A percentile compares a stretch with the other conserved stretches of the same genome.
phyloP scores from a whole-genome alignment of 345 rosid genomes.

The Corchorus olitorius region DNA sequence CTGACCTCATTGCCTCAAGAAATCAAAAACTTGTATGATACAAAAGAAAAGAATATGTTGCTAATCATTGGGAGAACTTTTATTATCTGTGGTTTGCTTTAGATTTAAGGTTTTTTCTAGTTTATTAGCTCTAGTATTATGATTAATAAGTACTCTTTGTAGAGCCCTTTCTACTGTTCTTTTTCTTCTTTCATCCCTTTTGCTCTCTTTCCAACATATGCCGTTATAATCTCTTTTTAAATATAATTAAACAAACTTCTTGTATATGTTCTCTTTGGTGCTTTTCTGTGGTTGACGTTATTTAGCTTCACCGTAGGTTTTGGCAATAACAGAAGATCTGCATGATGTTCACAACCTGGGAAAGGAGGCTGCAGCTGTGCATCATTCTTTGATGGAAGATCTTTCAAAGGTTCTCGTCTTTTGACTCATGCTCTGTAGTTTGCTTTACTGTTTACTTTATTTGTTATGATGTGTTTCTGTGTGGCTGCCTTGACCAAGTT shows the following conservation, averaged over 20 bases:
- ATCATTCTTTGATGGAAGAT: constrained; percentile 71
- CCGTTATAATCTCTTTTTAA: background rate
- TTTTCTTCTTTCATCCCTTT: background rate
- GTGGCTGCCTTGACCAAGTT: constrained; percentile 6
- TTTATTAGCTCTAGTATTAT: background rate
- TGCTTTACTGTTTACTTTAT: constrained; percentile 11
- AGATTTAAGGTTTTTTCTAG: background rate
- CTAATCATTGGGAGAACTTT: background rate
- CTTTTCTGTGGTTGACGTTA: constrained; percentile 23
- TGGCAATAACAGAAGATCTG: constrained; percentile 87
- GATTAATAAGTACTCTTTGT: background rate
- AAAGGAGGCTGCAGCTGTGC: constrained; percentile 78
- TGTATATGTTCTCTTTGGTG: constrained; percentile 10
- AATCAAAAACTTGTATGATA: background rate
- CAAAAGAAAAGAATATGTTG: background rate
- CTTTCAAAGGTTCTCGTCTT: constrained; percentile 69
- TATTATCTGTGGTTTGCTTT: background rate
- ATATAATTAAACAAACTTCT: constrained; percentile 10
- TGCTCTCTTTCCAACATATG: background rate
- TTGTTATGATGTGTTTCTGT: constrained; percentile 12
- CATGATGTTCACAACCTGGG: constrained; percentile 85
- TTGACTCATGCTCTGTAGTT: constrained; percentile 16
- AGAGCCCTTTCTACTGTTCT: background rate
- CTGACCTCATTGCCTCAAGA: background rate
- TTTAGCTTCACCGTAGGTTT: constrained; percentile 55